Percentiles rank a stretch among this genome's conserved stretches.
These are phyloP conservation scores for Juglanconis oblonga DNA, from an alignment of 2,329 filamentous ascomycete species.

Conservation along the genomic window DNA sequence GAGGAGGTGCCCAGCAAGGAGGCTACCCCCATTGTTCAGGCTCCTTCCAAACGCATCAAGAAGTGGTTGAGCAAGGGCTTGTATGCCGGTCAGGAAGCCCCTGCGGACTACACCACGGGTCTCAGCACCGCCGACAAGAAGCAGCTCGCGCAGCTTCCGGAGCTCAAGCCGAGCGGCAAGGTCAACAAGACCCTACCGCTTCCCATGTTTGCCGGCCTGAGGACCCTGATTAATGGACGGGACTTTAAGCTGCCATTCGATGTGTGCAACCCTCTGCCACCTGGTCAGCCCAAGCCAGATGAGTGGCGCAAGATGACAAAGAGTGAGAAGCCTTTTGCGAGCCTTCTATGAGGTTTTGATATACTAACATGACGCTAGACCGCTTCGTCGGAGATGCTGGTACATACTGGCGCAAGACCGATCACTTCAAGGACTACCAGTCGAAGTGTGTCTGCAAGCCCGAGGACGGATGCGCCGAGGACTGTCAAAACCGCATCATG, in stretches of 20 bases:
- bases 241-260: slow-evolving; percentile 90
- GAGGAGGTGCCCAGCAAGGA: slow-evolving; percentile 17
- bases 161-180: slow-evolving; percentile 42
- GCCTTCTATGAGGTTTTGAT: not conserved
- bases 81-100: slow-evolving; percentile 75
- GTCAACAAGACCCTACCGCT: slow-evolving; percentile 63
- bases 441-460: slow-evolving; percentile 75
- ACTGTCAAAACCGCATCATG: slow-evolving; percentile 95
- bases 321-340: slow-evolving; percentile 55
- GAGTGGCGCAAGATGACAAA: slow-evolving; percentile 91
- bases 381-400: slow-evolving; percentile 85
- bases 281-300: slow-evolving; percentile 84
- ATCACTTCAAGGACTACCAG: slow-evolving; percentile 69
- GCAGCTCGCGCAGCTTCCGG: slow-evolving; percentile 44
- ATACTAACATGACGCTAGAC: slow-evolving; percentile 50
- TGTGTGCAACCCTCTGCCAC: slow-evolving; percentile 81
- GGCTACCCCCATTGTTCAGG: slow-evolving; percentile 32
- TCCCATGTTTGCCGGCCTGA: slow-evolving; percentile 75
- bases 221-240: slow-evolving; percentile 66
- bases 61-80: slow-evolving; percentile 79
- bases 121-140: slow-evolving; percentile 52
- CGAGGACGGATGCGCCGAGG: slow-evolving; percentile 79
- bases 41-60: slow-evolving; percentile 56
- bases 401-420: slow-evolving; percentile 76
- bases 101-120: slow-evolving; percentile 44